phyloP scores from a whole-genome alignment of 169 alveolate species.

The Eimeria maxima region DNA sequence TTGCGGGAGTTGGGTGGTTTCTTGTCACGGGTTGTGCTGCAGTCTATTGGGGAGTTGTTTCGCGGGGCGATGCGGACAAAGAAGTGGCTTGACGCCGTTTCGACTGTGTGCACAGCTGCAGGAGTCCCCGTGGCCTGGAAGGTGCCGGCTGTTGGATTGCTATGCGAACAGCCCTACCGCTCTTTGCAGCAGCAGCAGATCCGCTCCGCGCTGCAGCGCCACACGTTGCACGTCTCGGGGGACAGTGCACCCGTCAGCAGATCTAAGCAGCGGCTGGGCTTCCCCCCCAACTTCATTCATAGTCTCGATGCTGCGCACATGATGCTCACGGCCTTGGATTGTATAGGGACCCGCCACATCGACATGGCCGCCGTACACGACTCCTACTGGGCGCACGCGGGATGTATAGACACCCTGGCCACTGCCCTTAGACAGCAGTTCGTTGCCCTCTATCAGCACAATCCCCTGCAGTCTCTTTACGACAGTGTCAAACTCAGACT shows the following conservation, averaged over 20 bases:
- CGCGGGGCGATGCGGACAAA: conserved; percentile 96
- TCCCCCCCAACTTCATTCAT: conserved; percentile 98
- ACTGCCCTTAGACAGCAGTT: conserved; percentile 93
- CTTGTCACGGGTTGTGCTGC: conserved; percentile 94
- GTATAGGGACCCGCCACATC: conserved; percentile 87
- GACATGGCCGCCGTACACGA: conserved; percentile 98
- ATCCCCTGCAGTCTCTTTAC: conserved; percentile 93
- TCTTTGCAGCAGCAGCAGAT: conserved; percentile 89
- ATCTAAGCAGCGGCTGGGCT: conserved; percentile 96
- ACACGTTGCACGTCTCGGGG: conserved; percentile 89
- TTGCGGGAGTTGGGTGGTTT: conserved; percentile 87
- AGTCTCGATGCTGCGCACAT: conserved; percentile 98
- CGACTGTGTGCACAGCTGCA: conserved; percentile 93
- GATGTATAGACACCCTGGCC: conserved; percentile 95
- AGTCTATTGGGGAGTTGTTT: conserved; percentile 96
- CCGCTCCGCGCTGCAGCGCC: conserved; percentile 91
- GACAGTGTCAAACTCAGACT: conserved; percentile 89
- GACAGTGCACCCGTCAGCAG: conserved; percentile 82
- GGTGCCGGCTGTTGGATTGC: conserved; percentile 95
- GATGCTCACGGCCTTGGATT: conserved; percentile 96
- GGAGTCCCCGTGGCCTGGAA: conserved; percentile 97
- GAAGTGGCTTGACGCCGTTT: conserved; percentile 96
- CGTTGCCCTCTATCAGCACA: conserved; percentile 93
- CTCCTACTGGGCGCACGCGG: conserved; percentile 98
- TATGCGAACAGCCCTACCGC: conserved; percentile 97